A percentile compares a stretch with the other conserved stretches of the same genome.
Conservation (phyloP, 176 grass and related monocot genomes). For the Phyllostachys edulis region DNA sequence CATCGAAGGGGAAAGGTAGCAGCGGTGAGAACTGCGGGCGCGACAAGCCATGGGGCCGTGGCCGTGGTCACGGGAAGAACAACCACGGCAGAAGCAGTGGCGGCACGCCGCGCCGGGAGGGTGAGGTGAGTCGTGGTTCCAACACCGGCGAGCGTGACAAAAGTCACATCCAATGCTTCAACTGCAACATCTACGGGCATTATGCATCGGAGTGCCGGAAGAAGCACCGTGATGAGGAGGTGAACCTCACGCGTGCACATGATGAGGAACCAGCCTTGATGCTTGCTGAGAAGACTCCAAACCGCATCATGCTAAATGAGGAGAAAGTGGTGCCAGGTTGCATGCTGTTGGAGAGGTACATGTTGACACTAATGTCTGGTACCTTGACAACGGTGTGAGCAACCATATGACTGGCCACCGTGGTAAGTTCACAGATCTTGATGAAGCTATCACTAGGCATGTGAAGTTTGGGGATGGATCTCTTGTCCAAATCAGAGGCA, state of each 20-base stretch:
- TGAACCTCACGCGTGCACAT: no score
- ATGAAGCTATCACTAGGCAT: background rate
- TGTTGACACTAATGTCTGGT: accelerated
- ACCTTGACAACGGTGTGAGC: background rate
- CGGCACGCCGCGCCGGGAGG: no score
- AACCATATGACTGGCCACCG: background rate
- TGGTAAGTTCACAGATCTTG: background rate
- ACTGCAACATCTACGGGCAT: background rate
- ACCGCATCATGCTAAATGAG: no score
- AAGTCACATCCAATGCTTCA: background rate
- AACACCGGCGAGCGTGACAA: background rate
- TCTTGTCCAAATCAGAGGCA: background rate
- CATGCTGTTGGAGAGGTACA: background rate
- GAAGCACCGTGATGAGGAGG: no score
- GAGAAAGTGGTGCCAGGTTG: background rate
- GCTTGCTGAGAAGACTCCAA: background rate
- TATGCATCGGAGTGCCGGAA: background rate
- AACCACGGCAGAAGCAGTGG: no score
- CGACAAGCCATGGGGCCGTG: no score
- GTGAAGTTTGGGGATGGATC: background rate
- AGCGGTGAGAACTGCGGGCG: accelerated
- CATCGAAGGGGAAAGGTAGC: no score
- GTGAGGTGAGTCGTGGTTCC: no score
- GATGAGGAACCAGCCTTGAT: background rate
- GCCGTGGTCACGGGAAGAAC: no score